phyloP scores from a whole-genome alignment of 2,329 filamentous ascomycete genomes.

The Diaporthe sp. region DNA sequence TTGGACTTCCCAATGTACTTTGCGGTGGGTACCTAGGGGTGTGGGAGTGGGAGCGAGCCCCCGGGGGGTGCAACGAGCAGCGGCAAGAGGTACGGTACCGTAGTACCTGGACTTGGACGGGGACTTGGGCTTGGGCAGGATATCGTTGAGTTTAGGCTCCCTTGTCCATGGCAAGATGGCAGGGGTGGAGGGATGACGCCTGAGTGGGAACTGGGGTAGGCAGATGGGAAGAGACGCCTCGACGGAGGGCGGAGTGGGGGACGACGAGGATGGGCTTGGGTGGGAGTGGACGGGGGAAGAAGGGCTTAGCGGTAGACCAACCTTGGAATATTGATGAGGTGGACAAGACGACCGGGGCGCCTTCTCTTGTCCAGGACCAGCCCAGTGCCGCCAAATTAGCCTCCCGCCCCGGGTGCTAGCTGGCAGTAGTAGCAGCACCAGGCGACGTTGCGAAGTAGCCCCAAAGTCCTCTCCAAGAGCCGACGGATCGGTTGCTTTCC shows the following conservation, averaged over 20 bases:
- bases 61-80: slow-evolving; percentile 1
- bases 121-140: slow-evolving; percentile 8
- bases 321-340: slow-evolving; percentile 22
- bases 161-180: slow-evolving; percentile 15
- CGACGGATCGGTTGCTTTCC: slow-evolving; percentile 7
- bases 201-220: slow-evolving; percentile 26
- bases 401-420: slow-evolving; percentile 14
- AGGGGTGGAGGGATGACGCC: slow-evolving; percentile 25
- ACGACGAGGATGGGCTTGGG: slow-evolving; percentile 16
- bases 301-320: slow-evolving; percentile 18
- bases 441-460: slow-evolving; percentile 14
- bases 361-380: slow-evolving; percentile 11
- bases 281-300: slow-evolving; percentile 12
- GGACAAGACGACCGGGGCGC: slow-evolving; percentile 13
- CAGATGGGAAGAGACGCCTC: slow-evolving; percentile 12
- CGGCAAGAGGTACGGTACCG: not conserved
- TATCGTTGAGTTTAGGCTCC: slow-evolving; percentile 6
- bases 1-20: not conserved
- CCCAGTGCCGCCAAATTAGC: slow-evolving; percentile 27
- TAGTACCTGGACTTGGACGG: slow-evolving; percentile 5
- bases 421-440: not conserved
- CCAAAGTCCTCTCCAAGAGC: slow-evolving; percentile 10
- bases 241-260: slow-evolving; percentile 24
- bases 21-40: slow-evolving; percentile 21
- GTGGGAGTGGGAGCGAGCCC: slow-evolving; percentile 1